A percentile compares a stretch with the other conserved stretches of the same genome.
These are phyloP conservation scores for Nemania diffusa DNA, from an alignment of 2,329 filamentous ascomycete genomes.

Conservation along the genomic window DNA sequence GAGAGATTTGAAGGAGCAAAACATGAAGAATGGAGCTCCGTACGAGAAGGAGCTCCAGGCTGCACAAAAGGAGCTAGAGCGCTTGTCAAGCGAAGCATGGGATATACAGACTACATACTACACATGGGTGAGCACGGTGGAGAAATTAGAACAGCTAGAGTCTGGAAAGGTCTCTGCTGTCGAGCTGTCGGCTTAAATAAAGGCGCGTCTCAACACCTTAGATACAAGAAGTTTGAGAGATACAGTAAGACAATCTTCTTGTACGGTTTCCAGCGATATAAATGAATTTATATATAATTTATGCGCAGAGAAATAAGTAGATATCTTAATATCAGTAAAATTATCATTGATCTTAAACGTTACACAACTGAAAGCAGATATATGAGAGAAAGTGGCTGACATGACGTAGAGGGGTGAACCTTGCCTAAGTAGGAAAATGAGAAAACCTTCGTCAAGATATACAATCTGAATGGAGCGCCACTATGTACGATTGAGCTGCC, in stretches of 20 bases:
- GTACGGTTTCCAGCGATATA: too few relatives aligned
- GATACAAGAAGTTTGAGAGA: background rate
- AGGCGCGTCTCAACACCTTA: background rate
- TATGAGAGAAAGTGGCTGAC: background rate
- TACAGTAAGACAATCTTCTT: too few relatives aligned
- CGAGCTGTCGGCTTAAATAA: slow-evolving; percentile 15
- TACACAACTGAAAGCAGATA: background rate
- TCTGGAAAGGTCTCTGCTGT: slow-evolving; percentile 8
- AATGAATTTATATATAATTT: background rate
- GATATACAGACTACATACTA: slow-evolving; percentile 6
- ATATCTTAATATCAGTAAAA: background rate
- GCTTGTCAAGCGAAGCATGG: background rate
- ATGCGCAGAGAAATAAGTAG: background rate
- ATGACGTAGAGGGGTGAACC: background rate
- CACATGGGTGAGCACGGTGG: slow-evolving; percentile 20
- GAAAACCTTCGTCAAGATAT: background rate
- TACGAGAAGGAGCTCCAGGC: slow-evolving; percentile 10
- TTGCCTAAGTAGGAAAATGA: slow-evolving; percentile 12
- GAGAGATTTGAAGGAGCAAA: slow-evolving; percentile 17
- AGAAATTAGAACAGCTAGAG: slow-evolving; percentile 14
- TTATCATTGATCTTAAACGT: background rate
- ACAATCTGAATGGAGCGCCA: background rate
- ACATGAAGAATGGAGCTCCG: slow-evolving; percentile 14
- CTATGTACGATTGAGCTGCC: background rate
- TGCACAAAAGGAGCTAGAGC: background rate